phyloP scores from a whole-genome alignment of 352 stramenopile genomes.

The Blastocystis sp. region DNA sequence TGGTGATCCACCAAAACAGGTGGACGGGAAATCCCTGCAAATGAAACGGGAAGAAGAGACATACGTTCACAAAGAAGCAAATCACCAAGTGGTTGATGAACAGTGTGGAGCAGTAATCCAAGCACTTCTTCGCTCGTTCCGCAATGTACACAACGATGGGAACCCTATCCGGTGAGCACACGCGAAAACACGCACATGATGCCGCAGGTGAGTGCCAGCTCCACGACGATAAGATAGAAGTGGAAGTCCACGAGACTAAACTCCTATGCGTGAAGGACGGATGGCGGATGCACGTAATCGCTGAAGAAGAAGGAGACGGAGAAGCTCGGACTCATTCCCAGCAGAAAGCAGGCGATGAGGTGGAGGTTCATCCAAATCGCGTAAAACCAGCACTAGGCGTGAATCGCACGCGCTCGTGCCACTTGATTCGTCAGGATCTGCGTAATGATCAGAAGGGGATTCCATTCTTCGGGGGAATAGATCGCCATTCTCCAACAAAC shows the following conservation, averaged over 20 bases:
- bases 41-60: background rate
- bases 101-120: conserved; percentile 56
- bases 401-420: background rate
- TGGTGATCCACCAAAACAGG: conserved; percentile 55
- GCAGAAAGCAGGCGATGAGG: conserved; percentile 9
- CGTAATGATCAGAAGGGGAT: conserved; percentile 55
- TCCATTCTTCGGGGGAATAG: conserved; percentile 58
- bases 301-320: conserved; percentile 60
- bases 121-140: conserved; percentile 62
- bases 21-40: conserved; percentile 40
- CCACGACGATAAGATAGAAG: conserved; percentile 63
- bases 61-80: conserved; percentile 49
- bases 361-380: conserved; percentile 59
- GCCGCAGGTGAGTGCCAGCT: conserved; percentile 37
- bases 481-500: conserved; percentile 44
- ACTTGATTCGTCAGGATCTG: conserved; percentile 65
- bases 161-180: background rate
- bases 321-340: conserved; percentile 17
- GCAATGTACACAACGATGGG: conserved; percentile 47
- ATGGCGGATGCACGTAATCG: background rate
- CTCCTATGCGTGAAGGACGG: conserved; percentile 7
- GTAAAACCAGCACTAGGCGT: conserved; percentile 63
- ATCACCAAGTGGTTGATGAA: conserved; percentile 45
- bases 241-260: conserved; percentile 55
- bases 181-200: background rate